These are phyloP conservation scores for Verticillium zaregamsianum DNA, from an alignment of 2,329 filamentous ascomycete genomes.

Conservation along the genomic window DNA sequence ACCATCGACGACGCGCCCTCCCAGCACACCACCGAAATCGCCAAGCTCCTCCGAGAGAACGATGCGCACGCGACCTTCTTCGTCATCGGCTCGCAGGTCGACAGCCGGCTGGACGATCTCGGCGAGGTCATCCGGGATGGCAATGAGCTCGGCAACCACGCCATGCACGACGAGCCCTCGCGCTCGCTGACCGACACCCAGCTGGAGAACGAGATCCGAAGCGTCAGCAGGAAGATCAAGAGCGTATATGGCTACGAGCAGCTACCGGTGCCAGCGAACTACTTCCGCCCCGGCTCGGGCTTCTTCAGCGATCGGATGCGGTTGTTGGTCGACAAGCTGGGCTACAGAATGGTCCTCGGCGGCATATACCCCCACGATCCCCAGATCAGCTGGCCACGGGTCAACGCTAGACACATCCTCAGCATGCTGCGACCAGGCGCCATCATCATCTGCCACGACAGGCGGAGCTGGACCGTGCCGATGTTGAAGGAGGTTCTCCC, in stretches of 20 bases:
- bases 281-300: slow-evolving; percentile 80
- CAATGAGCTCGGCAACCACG: slow-evolving; percentile 81
- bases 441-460: slow-evolving; percentile 83
- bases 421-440: slow-evolving; percentile 74
- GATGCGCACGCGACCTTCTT: slow-evolving; percentile 80
- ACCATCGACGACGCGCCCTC: slow-evolving; percentile 88
- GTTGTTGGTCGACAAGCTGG: slow-evolving; percentile 50
- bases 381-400: slow-evolving; percentile 64
- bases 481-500: slow-evolving; percentile 73
- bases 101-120: slow-evolving; percentile 49
- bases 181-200: slow-evolving; percentile 53
- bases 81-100: slow-evolving; percentile 75
- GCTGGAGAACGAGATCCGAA: slow-evolving; percentile 58
- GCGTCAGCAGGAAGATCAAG: slow-evolving; percentile 59
- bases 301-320: slow-evolving; percentile 75
- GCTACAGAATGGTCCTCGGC: slow-evolving; percentile 73
- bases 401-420: slow-evolving; percentile 76
- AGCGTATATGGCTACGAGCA: slow-evolving; percentile 48
- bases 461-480: slow-evolving; percentile 74
- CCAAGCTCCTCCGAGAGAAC: slow-evolving; percentile 61
- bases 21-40: slow-evolving; percentile 64
- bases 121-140: slow-evolving; percentile 54
- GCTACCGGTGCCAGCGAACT: slow-evolving; percentile 46
- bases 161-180: slow-evolving; percentile 80
- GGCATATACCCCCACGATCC: slow-evolving; percentile 88